Evolutionary conservation across 257 asterid genomes (phyloP), one percentile per base, ranked within the genome.

Genomic region (Vinca minor): DNA sequence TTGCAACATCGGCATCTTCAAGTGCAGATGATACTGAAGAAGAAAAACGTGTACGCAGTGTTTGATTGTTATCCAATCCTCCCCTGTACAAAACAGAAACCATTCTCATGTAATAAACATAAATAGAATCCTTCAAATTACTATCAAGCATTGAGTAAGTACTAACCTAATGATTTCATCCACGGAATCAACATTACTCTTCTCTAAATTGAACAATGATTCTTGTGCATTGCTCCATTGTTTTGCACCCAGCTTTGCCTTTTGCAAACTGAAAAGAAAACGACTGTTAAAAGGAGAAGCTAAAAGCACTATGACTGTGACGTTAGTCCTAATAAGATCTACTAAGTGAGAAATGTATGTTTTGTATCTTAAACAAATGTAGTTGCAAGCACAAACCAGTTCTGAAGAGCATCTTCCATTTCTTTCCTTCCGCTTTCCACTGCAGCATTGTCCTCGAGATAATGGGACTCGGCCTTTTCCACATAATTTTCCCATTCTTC

Each of bases 161-260:
- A 75, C 84, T 68, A 55, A 93, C 99, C 94, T 75, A 56, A 89
- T 87, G 66, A 87, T 84, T 74, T 80, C 83, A 29, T 87, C 79
- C 25, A 89, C 81, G 63, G 94, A 83, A 60, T 88, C 86, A 65
- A 90, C 83, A 62, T 90, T 89, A 58, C 71, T 77, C 79, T 79
- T 85, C 79, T 93, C 96, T 15, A 87, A 77, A 77, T 70, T 66
- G 70, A 84, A 74, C 83, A 93, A 72, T 46, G 97, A 87, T 60
- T 79, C 82, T 72, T 87, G 92, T 47, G 97, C 97, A 68, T 70
- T 80, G 18, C 62, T 77, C 99, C 99, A 93, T 57, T 93, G 97
- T 70, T 82, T 81, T 28, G 89, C 85, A 36, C 97, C 95, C 77
- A 82, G 63, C 79, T 87, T 87, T 62, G 96, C 92, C 78, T 85